A percentile compares a stretch with the other conserved stretches of the same genome.
phyloP scores from a whole-genome alignment of 768 basidiomycete species.

The Stropharia rugosoannulata region DNA sequence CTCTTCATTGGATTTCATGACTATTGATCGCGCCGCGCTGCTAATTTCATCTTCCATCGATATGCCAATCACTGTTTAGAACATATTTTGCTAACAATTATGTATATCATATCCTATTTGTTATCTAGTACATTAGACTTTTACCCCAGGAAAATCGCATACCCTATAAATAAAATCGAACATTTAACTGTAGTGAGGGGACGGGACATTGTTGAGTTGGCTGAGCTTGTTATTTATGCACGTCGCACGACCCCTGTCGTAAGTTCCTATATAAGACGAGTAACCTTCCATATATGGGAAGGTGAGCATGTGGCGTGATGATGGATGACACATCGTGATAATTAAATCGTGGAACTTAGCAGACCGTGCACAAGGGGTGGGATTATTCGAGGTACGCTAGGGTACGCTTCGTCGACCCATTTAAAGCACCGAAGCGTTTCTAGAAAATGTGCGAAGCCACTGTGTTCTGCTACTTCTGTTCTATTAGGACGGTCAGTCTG shows the following conservation, averaged over 20 bases:
- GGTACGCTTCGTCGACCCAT: no score
- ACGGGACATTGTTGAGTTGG: no score
- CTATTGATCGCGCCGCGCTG: conserved; percentile 13
- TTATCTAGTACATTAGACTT: conserved; percentile 4
- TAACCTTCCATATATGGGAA: conserved; percentile 12
- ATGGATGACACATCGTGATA: not conserved
- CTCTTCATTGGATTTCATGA: conserved; percentile 17
- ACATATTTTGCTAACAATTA: conserved; percentile 18
- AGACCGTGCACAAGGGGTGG: not conserved
- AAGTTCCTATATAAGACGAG: conserved; percentile 18
- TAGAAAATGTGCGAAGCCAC: no score
- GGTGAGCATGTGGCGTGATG: not conserved
- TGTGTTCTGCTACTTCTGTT: no score
- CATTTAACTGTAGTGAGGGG: not conserved
- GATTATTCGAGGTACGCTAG: not conserved
- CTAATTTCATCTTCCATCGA: conserved; percentile 1
- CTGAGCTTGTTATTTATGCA: not conserved
- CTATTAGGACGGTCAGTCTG: no score
- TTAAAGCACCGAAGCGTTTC: no score
- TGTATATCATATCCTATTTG: conserved; percentile 20
- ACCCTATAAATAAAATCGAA: not conserved
- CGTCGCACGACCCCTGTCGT: not conserved
- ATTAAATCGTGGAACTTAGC: not conserved
- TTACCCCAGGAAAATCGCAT: conserved; percentile 4
- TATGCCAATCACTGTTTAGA: not conserved